Percentiles rank a stretch among this genome's conserved stretches.
These are phyloP conservation scores for Cryptococcus wingfieldii DNA, from an alignment of 1,284 basidiomycete species.

Conservation along the genomic window DNA sequence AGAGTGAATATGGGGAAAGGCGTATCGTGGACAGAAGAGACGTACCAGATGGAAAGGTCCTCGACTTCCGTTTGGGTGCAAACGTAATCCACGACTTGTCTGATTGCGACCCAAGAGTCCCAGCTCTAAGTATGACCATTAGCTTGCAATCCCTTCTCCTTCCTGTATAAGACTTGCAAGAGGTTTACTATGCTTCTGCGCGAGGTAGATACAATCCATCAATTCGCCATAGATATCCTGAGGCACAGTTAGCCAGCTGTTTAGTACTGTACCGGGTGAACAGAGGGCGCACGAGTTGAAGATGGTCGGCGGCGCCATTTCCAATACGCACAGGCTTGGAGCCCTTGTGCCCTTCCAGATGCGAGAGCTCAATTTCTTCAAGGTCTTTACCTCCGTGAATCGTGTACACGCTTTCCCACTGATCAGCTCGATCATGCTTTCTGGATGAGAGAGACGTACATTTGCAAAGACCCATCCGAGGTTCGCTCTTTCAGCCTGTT, in stretches of 20 bases:
- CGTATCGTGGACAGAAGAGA: constrained; percentile 8
- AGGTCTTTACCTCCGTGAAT: constrained; percentile 65
- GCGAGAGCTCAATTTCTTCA: constrained; percentile 73
- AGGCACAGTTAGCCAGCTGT: not conserved
- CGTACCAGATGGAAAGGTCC: constrained; percentile 64
- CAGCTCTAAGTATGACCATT: constrained; percentile 49
- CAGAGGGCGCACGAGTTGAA: constrained; percentile 64
- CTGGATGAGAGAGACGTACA: constrained; percentile 53
- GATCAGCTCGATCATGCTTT: not conserved
- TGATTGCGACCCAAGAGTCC: constrained; percentile 64
- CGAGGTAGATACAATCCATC: constrained; percentile 90
- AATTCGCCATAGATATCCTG: constrained; percentile 86
- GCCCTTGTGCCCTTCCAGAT: constrained; percentile 77
- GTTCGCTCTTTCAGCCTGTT: constrained; percentile 73
- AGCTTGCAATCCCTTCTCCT: not conserved
- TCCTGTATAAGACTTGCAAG: constrained; percentile 36
- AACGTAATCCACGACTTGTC: constrained; percentile 51
- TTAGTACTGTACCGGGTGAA: not conserved
- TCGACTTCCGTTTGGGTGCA: constrained; percentile 35
- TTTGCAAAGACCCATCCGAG: constrained; percentile 81
- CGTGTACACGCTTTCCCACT: constrained; percentile 46
- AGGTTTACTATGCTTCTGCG: constrained; percentile 67
- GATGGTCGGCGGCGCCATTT: constrained; percentile 82
- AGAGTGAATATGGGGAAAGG: not conserved
- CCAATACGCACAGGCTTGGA: constrained; percentile 63